Base-by-base conservation (phyloP, 208 protist genomes). In the Acanthamoeba lenticulata region DNA sequence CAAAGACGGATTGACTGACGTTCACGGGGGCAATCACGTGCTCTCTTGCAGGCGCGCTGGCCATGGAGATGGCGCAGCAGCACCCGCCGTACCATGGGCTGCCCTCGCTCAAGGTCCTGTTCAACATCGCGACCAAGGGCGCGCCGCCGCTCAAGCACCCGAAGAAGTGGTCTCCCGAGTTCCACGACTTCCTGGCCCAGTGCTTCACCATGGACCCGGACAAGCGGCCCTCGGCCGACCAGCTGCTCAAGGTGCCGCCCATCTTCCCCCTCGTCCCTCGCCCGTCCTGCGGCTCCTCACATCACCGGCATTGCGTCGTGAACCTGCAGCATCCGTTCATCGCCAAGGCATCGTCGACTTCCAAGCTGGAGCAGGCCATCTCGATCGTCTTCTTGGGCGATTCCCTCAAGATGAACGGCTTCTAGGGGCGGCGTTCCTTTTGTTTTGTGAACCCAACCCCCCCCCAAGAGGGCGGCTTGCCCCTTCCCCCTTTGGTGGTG, bases 71-170 rank as follows among this genome's bases (percentile, higher is more conserved):
- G 45, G 79, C 79, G 19, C 79, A 88, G 79, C 40, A 88, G 45
- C 79, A 88, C 32, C 79, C 79, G 11, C 79, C 79, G 1, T 88
- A 57, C 44, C 19, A 60, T 21, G 79, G 79, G 0, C 79, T 45
- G 13, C 40, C 45, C 13, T 60, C 79, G 27, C 47, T 88, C 6
- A 21, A 36, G 79, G 95, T 93, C 24, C 52, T 96, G 0, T 96
- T 96, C 44, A 44, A 94, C 32, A 92, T 96, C 44, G 95, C 95
- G 2, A 96, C 95, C 27, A 96, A 96, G 49, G 95, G 95, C 86
- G 95, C 95, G 45, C 95, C 95, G 13, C 94, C 93, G n/a, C 85
- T 96, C 17, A 96, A 96, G 67, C 38, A 96, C 19, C 88, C 77
- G 11, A 32, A 72, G 0, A 95, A 95, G 36, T 96, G 95, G 95